These are phyloP conservation scores for Rhytidiadelphus loreus DNA, from an alignment of 225 moss, liverwort and hornwort genomes.

Conservation along the genomic window DNA sequence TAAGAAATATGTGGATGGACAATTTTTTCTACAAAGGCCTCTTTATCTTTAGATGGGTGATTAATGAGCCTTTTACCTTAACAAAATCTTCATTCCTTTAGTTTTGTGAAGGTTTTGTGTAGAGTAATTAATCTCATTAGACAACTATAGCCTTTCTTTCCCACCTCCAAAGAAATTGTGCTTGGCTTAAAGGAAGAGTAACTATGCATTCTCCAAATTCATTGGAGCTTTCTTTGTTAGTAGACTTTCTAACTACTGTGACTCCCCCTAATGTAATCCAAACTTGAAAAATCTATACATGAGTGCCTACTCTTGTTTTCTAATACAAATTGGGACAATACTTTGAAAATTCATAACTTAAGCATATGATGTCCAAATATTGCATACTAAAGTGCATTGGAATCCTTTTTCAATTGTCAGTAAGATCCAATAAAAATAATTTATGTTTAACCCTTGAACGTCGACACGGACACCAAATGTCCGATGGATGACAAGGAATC, in stretches of 20 bases:
- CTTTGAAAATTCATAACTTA: neutral
- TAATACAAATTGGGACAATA: accelerated
- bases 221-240: neutral
- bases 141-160: neutral
- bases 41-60: too few species aligned
- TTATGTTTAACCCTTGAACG: too few species aligned
- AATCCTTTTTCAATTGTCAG: neutral
- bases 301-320: accelerated
- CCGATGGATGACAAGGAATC: too few species aligned
- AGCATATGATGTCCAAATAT: neutral
- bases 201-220: neutral
- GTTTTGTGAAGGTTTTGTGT: accelerated
- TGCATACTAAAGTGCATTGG: neutral
- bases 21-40: too few species aligned
- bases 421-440: neutral
- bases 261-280: accelerated
- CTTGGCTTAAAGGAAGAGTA: accelerated
- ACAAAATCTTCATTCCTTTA: accelerated
- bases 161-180: neutral
- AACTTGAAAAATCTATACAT: neutral
- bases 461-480: too few species aligned
- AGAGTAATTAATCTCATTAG: neutral
- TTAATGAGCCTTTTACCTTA: too few species aligned
- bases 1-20: too few species aligned
- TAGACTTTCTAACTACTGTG: accelerated